phyloP scores from a whole-genome alignment of 129 eudicot genomes.

The Kitagawia praeruptora region DNA sequence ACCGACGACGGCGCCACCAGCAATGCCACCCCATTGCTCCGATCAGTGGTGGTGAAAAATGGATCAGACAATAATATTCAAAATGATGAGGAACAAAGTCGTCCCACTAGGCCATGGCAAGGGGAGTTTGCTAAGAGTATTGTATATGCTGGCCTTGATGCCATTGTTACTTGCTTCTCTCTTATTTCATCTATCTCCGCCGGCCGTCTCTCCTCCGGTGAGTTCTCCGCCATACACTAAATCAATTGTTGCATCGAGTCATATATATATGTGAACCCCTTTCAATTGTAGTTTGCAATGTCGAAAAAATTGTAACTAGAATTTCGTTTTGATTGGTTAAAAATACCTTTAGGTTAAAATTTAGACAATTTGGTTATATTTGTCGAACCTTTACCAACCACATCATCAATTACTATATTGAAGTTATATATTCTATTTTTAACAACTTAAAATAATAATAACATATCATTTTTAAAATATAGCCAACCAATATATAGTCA shows the following conservation, averaged over 20 bases:
- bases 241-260: not conserved
- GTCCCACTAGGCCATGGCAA: slow-evolving; percentile 71
- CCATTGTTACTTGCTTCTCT: slow-evolving; percentile 67
- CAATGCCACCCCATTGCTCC: slow-evolving; percentile 20
- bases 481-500: too few species aligned
- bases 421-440: too few species aligned
- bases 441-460: too few species aligned
- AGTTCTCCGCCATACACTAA: not conserved
- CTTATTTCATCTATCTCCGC: slow-evolving; percentile 82
- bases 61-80: not conserved
- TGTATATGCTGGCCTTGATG: slow-evolving; percentile 68
- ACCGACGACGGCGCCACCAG: slow-evolving; percentile 13
- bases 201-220: slow-evolving; percentile 65
- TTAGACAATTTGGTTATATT: too few species aligned
- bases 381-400: too few species aligned
- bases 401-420: too few species aligned
- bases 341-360: too few species aligned
- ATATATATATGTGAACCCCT: too few species aligned
- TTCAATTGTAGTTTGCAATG: not conserved
- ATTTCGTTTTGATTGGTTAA: too few species aligned
- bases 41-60: slow-evolving; percentile 8
- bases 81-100: slow-evolving; percentile 1
- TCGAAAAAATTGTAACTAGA: not conserved
- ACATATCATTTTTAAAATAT: too few species aligned
- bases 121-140: slow-evolving; percentile 77